phyloP scores from a whole-genome alignment of 176 grass and related monocot genomes.

The Urochloa ruziziensis region DNA sequence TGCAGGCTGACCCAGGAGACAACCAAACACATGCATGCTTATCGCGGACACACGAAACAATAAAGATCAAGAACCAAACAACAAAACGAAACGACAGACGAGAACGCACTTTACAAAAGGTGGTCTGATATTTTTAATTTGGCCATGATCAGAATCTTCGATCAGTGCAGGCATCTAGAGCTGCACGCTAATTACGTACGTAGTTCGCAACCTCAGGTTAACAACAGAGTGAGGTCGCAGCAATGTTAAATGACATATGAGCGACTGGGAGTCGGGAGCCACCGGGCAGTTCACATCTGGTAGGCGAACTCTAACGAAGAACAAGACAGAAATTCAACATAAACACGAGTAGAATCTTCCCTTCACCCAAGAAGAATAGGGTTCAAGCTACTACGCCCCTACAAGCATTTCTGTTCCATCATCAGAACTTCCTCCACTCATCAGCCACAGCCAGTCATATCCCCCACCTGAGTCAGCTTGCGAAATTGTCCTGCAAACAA shows the following conservation, averaged over 20 bases:
- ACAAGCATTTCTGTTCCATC: neutral
- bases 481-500: slow-evolving; percentile 14
- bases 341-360: neutral
- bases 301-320: neutral
- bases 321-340: neutral
- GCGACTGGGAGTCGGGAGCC: slow-evolving; percentile 9
- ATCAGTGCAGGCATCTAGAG: neutral
- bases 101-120: neutral
- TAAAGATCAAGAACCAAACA: neutral
- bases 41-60: neutral
- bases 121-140: neutral
- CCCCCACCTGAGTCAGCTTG: neutral
- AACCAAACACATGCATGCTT: neutral
- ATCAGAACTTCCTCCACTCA: slow-evolving; percentile 11
- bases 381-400: neutral
- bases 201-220: neutral
- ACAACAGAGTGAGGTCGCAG: neutral
- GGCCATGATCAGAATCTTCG: neutral
- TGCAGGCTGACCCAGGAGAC: neutral
- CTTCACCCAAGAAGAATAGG: neutral
- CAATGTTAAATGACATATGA: neutral
- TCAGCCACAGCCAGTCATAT: slow-evolving; percentile 15
- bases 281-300: neutral
- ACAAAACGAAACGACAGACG: neutral
- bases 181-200: neutral